Conservation (phyloP, 768 basidiomycete genomes). For the Mycena capillaripes region DNA sequence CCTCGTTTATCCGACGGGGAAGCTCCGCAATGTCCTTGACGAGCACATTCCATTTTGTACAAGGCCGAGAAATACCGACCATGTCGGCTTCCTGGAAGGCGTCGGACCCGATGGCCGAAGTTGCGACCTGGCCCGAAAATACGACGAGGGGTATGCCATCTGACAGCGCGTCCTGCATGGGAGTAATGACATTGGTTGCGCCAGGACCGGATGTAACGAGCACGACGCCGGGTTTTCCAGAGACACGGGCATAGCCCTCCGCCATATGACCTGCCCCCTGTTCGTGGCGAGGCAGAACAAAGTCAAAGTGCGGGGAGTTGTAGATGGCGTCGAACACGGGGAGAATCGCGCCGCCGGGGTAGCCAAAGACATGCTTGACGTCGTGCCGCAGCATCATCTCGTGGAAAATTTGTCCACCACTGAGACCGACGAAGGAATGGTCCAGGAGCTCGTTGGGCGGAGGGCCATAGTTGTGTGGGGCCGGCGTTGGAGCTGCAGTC, state of each 20-base stretch:
- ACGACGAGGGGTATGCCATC: slow-evolving; percentile 97
- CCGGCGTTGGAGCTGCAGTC: slow-evolving; percentile 48
- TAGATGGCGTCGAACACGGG: slow-evolving; percentile 99
- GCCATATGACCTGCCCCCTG: slow-evolving; percentile 99
- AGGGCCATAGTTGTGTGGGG: slow-evolving; percentile 47
- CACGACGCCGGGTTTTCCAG: slow-evolving; percentile 97
- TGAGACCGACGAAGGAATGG: slow-evolving; percentile 91
- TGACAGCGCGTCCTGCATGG: slow-evolving; percentile 97
- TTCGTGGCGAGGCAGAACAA: slow-evolving; percentile 96
- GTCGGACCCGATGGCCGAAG: slow-evolving; percentile 98
- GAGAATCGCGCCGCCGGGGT: slow-evolving; percentile 97
- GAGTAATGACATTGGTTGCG: slow-evolving; percentile 97
- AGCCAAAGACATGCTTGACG: slow-evolving; percentile 97
- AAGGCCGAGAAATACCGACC: slow-evolving; percentile 94
- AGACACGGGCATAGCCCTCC: slow-evolving; percentile 97
- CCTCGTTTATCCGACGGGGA: slow-evolving; percentile 96
- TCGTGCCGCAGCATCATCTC: slow-evolving; percentile 99
- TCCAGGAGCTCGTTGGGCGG: slow-evolving; percentile 70
- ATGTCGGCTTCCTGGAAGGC: slow-evolving; percentile 99
- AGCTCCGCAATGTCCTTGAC: slow-evolving; percentile 97
- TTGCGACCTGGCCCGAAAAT: slow-evolving; percentile 98
- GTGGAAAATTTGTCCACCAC: slow-evolving; percentile 98
- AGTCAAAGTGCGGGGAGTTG: slow-evolving; percentile 94
- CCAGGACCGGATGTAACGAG: slow-evolving; percentile 98
- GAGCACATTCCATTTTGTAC: slow-evolving; percentile 99